A percentile compares a stretch with the other conserved stretches of the same genome.
Evolutionary conservation across 345 rosid genomes (phyloP).

Genomic region (Eucalyptus albens): DNA sequence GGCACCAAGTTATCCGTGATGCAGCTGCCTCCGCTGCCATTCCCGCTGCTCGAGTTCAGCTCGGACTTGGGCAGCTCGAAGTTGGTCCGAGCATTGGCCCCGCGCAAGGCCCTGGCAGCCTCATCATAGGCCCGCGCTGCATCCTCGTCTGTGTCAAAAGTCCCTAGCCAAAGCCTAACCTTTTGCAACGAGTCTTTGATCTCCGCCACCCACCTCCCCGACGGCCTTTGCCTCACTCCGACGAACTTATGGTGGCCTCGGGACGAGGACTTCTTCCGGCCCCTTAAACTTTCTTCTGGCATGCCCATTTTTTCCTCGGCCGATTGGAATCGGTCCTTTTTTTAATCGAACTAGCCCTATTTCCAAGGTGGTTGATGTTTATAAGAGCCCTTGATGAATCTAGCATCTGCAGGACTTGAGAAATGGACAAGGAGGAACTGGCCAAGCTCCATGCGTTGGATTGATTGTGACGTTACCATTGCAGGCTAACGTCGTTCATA

Average conservation of each 20-base stretch:
- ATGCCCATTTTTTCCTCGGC: background rate
- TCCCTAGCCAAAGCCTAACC: constrained; percentile 4
- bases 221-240: constrained; percentile 5
- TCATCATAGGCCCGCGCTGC: background rate
- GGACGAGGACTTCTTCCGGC: background rate
- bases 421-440: background rate
- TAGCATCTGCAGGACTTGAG: background rate
- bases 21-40: background rate
- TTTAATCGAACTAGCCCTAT: background rate
- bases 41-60: background rate
- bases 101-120: constrained; percentile 1
- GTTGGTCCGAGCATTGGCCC: constrained; percentile 5
- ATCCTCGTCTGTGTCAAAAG: background rate
- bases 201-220: constrained; percentile 7
- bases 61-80: background rate
- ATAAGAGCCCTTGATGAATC: background rate
- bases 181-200: constrained; percentile 8
- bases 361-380: background rate
- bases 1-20: background rate
- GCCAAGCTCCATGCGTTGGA: background rate
- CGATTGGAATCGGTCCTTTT: background rate
- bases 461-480: background rate
- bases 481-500: background rate
- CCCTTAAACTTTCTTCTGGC: background rate
- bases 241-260: constrained; percentile 3